Percentiles rank a stretch among this genome's conserved stretches.
Evolutionary conservation across 306 rosid genomes (phyloP).

Genomic region (Lagenaria siceraria): DNA sequence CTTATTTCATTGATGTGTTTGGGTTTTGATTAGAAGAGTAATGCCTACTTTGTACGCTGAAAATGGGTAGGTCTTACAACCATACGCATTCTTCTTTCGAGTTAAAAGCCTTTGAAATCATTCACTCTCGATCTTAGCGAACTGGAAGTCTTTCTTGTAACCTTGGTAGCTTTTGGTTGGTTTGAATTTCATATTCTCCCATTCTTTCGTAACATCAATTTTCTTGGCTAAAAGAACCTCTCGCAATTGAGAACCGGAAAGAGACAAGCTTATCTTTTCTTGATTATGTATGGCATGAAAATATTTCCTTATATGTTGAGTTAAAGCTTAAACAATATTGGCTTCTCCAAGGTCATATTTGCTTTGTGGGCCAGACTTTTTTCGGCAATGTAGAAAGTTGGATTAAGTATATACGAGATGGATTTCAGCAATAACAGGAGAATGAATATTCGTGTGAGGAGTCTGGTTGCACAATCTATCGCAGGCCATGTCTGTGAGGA

Average conservation of each 20-base stretch:
- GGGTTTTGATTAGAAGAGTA: background rate
- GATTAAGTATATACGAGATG: background rate
- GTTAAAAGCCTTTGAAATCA: background rate
- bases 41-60: background rate
- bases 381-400: background rate
- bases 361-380: background rate
- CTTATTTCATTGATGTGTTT: background rate
- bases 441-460: background rate
- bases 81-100: background rate
- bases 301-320: background rate
- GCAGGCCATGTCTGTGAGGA: background rate
- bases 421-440: background rate
- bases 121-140: background rate
- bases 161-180: background rate
- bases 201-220: background rate
- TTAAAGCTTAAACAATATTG: background rate
- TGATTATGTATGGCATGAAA: background rate
- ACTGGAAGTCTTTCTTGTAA: background rate
- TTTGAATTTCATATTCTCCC: background rate
- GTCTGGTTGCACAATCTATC: background rate
- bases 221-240: background rate
- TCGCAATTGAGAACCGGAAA: background rate
- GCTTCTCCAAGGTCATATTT: background rate
- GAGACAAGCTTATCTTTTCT: background rate
- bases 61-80: background rate